Evolutionary conservation across 2,329 filamentous ascomycete genomes (phyloP).

Genomic region (Tolypocladium endophyticum): DNA sequence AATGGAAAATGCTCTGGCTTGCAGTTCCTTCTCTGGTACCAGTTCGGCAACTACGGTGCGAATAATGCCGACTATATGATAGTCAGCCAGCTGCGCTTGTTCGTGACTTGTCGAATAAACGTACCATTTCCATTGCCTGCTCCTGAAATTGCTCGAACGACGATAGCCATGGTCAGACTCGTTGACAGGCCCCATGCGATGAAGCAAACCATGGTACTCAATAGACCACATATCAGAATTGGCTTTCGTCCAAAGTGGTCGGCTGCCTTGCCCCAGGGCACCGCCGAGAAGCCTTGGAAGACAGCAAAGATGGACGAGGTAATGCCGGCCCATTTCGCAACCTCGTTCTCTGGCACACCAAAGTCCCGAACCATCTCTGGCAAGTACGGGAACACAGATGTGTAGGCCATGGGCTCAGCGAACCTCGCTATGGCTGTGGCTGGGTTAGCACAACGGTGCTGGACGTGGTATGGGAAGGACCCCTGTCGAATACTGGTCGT

Average conservation of each 20-base stretch:
- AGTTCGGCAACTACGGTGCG: conserved; percentile 88
- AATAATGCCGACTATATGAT: conserved; percentile 64
- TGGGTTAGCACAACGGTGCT: conserved; percentile 5
- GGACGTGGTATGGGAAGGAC: neutral
- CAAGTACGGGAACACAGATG: conserved; percentile 59
- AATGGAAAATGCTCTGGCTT: conserved; percentile 80
- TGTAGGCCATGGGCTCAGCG: conserved; percentile 63
- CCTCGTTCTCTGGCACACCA: conserved; percentile 56
- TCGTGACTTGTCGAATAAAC: conserved; percentile 6
- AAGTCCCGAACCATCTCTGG: conserved; percentile 81
- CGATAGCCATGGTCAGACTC: conserved; percentile 69
- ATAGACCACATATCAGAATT: conserved; percentile 61
- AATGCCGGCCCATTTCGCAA: conserved; percentile 73
- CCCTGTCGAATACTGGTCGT: neutral
- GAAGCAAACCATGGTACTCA: conserved; percentile 72
- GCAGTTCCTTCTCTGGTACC: conserved; percentile 76
- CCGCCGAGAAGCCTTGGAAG: conserved; percentile 59
- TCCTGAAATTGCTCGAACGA: conserved; percentile 67
- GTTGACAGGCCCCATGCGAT: conserved; percentile 77
- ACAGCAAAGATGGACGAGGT: conserved; percentile 64
- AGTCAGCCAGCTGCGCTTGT: neutral
- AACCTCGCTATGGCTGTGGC: conserved; percentile 62
- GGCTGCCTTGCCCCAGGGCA: conserved; percentile 66
- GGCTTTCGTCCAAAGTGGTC: conserved; percentile 77
- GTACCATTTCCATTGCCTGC: conserved; percentile 74